Evolutionary conservation across 2,329 filamentous ascomycete genomes (phyloP).

Genomic region (Nothomitra cinnamomea): DNA sequence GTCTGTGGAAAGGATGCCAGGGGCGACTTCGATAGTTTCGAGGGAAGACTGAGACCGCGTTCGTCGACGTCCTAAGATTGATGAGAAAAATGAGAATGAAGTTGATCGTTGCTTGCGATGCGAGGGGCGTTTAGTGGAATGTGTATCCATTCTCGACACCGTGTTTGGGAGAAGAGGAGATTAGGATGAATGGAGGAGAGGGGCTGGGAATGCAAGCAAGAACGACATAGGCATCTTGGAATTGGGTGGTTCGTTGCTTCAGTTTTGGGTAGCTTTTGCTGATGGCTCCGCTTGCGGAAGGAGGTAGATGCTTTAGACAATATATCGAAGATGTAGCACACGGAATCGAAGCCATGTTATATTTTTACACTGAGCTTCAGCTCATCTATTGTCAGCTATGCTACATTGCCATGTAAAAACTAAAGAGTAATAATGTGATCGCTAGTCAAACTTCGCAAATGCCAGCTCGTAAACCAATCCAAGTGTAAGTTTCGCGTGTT

Average conservation of each 20-base stretch:
- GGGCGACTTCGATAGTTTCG: neutral
- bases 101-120: neutral
- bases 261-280: too few relatives aligned
- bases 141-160: neutral
- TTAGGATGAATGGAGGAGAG: too few relatives aligned
- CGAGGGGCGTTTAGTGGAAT: neutral
- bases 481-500: constrained; percentile 73
- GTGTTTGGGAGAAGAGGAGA: too few relatives aligned
- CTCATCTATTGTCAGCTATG: too few relatives aligned
- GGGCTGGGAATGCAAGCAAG: too few relatives aligned
- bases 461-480: constrained; percentile 73
- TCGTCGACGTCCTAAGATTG: neutral
- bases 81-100: neutral
- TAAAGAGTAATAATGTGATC: neutral
- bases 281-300: too few relatives aligned
- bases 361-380: too few relatives aligned
- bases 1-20: neutral
- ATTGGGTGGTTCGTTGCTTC: too few relatives aligned
- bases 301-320: too few relatives aligned
- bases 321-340: too few relatives aligned
- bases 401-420: neutral
- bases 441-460: constrained; percentile 48
- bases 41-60: neutral
- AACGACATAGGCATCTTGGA: too few relatives aligned
- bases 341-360: too few relatives aligned